Conservation (phyloP, 192 early-diverging fungal genomes). For the Gonapodya prolifera region DNA sequence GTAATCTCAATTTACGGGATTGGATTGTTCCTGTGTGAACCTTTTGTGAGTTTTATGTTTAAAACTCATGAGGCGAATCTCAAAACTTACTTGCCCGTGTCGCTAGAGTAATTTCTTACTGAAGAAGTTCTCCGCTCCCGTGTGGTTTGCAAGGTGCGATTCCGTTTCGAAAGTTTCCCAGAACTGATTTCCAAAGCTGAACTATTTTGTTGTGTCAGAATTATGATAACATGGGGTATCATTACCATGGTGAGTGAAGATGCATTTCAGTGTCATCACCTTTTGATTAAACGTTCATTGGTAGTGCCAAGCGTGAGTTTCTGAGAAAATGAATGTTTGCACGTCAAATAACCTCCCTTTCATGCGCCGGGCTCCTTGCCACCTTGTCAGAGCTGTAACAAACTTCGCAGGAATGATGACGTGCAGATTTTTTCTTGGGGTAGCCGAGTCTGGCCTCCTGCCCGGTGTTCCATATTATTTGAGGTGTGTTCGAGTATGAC, state of each 20-base stretch:
- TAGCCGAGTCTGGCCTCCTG: constrained; percentile 40
- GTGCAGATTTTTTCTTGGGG: constrained; percentile 46
- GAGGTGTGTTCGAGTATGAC: background rate
- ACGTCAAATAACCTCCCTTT: constrained; percentile 11
- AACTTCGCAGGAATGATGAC: constrained; percentile 25
- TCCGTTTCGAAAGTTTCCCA: background rate
- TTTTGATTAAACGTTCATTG: too few species aligned
- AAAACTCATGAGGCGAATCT: background rate
- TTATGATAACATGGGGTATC: background rate
- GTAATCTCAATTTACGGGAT: constrained; percentile 2
- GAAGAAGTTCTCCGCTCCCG: background rate
- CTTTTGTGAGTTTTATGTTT: background rate
- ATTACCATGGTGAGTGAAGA: background rate
- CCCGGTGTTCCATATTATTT: constrained; percentile 43
- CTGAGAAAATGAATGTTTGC: too few species aligned
- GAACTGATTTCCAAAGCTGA: background rate
- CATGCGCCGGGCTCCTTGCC: constrained; percentile 26
- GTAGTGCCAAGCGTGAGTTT: background rate
- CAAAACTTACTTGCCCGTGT: background rate
- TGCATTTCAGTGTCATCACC: too few species aligned
- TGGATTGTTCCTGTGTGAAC: constrained; percentile 2
- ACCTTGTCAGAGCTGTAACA: constrained; percentile 16
- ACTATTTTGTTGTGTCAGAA: background rate
- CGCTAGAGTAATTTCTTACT: background rate
- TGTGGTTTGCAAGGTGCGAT: background rate